These are phyloP conservation scores for Collybia sp. DNA, from an alignment of 768 basidiomycete genomes.

Conservation along the genomic window DNA sequence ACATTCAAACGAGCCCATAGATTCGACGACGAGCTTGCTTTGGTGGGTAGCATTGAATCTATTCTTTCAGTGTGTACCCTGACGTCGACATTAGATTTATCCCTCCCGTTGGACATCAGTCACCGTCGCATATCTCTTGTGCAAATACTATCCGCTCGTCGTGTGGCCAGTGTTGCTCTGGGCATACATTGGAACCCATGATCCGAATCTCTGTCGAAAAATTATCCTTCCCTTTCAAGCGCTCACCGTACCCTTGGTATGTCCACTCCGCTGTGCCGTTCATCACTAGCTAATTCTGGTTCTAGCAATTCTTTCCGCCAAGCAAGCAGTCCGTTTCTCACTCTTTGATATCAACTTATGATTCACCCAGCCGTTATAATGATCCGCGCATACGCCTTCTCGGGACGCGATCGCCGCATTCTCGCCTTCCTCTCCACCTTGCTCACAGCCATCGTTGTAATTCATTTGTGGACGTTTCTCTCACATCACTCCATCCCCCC, in stretches of 20 bases:
- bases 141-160: constrained; percentile 34
- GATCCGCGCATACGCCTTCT: constrained; percentile 39
- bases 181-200: constrained; percentile 30
- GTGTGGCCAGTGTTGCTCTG: constrained; percentile 33
- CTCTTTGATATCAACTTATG: background rate
- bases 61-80: background rate
- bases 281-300: background rate
- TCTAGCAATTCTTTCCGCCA: constrained; percentile 36
- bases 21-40: background rate
- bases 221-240: constrained; percentile 25
- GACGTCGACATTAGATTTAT: constrained; percentile 21
- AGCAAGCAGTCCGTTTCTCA: constrained; percentile 14
- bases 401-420: constrained; percentile 25
- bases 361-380: constrained; percentile 31
- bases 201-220: constrained; percentile 20
- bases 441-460: constrained; percentile 24
- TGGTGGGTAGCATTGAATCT: background rate
- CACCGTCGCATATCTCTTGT: constrained; percentile 33
- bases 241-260: constrained; percentile 28
- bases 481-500: constrained; percentile 16
- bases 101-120: constrained; percentile 30
- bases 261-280: constrained; percentile 1
- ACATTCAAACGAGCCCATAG: background rate
- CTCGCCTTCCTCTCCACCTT: constrained; percentile 22
- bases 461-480: constrained; percentile 34